Conservation (phyloP, 495 filamentous ascomycete genomes). For the Parathielavia appendiculata region DNA sequence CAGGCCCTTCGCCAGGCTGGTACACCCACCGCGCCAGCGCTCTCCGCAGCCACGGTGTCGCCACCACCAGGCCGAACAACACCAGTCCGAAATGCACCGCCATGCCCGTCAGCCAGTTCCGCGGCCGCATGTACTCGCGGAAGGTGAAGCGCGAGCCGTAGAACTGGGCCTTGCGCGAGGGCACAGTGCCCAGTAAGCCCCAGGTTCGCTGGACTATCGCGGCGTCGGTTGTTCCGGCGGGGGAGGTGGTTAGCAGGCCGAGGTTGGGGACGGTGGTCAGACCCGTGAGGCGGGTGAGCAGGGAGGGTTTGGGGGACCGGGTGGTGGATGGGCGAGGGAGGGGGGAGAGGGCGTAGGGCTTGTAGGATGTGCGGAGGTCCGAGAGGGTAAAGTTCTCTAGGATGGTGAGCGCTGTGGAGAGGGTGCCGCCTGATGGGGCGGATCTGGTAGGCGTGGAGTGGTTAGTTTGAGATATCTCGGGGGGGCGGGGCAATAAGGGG, state of each 20-base stretch:
- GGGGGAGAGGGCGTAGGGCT: conserved; percentile 65
- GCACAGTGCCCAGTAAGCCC: conserved; percentile 59
- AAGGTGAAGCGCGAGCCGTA: conserved; percentile 75
- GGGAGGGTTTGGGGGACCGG: conserved; percentile 32
- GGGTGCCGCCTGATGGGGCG: conserved; percentile 68
- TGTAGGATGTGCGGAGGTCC: conserved; percentile 50
- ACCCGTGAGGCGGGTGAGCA: conserved; percentile 53
- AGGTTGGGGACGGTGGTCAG: conserved; percentile 57
- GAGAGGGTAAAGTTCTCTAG: conserved; percentile 56
- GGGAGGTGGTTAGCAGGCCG: conserved; percentile 60
- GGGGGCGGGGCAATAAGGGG: background rate
- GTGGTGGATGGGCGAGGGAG: conserved; percentile 44
- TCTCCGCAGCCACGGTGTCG: conserved; percentile 35
- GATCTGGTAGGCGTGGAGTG: conserved; percentile 29
- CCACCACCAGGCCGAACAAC: conserved; percentile 48
- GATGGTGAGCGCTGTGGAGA: conserved; percentile 57
- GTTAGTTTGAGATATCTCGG: background rate
- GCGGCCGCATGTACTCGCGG: conserved; percentile 59
- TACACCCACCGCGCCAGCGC: conserved; percentile 43
- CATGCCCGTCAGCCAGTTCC: conserved; percentile 54
- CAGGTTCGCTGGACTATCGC: conserved; percentile 71
- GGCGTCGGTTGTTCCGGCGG: conserved; percentile 55
- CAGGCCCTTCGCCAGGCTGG: conserved; percentile 64
- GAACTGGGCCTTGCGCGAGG: conserved; percentile 30
- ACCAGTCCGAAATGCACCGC: conserved; percentile 53